These are phyloP conservation scores for Xerocomellus dryophilus DNA, from an alignment of 768 basidiomycete genomes.

Conservation along the genomic window DNA sequence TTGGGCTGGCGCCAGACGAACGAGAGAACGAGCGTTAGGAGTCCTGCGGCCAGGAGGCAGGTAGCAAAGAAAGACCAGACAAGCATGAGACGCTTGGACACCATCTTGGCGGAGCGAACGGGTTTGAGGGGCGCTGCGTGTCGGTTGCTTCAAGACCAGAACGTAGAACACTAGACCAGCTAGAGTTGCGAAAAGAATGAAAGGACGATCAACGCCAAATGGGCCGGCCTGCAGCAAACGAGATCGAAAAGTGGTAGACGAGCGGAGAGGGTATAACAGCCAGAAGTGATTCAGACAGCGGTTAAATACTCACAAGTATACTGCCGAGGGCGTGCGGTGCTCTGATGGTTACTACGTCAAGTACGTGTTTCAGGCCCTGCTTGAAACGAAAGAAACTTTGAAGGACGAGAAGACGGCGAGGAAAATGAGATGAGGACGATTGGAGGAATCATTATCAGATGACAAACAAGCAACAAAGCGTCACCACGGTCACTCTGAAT, in stretches of 20 bases:
- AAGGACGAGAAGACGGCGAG: background rate
- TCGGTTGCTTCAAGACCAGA: constrained; percentile 34
- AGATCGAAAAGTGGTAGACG: constrained; percentile 1
- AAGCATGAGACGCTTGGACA: constrained; percentile 66
- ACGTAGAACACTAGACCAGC: constrained; percentile 41
- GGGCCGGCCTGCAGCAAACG: constrained; percentile 42
- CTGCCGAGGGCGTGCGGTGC: background rate
- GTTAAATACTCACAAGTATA: constrained; percentile 11
- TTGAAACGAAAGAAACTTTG: background rate
- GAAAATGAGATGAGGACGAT: background rate
- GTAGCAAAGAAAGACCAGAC: constrained; percentile 73
- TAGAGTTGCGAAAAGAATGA: constrained; percentile 37
- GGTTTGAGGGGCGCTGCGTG: constrained; percentile 6
- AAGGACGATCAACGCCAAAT: constrained; percentile 70
- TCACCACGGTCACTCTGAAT: constrained; percentile 24
- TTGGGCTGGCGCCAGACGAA: constrained; percentile 68
- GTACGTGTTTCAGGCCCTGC: background rate
- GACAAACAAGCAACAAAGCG: background rate
- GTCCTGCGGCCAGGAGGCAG: constrained; percentile 67
- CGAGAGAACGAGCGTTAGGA: constrained; percentile 61
- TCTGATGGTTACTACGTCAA: constrained; percentile 7
- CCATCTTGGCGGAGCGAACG: constrained; percentile 44
- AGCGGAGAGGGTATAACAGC: background rate
- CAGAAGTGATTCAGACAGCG: constrained; percentile 2
- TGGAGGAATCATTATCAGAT: too few relatives aligned